Evolutionary conservation across 495 filamentous ascomycete genomes (phyloP), one percentile per base, ranked within the genome.

Genomic region (Thermothielavioides terrestris): DNA sequence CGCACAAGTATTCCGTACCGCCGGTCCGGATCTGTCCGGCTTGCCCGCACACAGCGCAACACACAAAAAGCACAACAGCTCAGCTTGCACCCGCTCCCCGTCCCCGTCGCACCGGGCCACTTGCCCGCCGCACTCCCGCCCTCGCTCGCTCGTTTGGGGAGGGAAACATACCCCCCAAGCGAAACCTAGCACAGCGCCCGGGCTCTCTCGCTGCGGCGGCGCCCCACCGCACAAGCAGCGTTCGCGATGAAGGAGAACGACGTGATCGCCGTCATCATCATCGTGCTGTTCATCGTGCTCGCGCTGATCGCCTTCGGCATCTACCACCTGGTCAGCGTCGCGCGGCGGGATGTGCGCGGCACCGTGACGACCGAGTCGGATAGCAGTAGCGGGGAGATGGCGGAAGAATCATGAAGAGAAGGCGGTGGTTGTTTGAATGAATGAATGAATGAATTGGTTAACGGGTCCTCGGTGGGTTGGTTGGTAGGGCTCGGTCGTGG

Each of bases 261-360:
- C 69, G 77, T 82, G 62, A 85, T 89, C 67, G 85, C 84, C 27
- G 77, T 89, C 64, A 89, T 89, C 68, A 82, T 89, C 67, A 87
- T 89, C 68, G 57, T 88, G 34, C 77, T 89, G 52, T 88, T 88
- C 68, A 64, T 88, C 64, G 63, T 88, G 38, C 78, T 89, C 22
- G 82, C 81, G 35, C 67, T 80, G 51, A 81, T 83, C 53, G 83
- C 77, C 34, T 85, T 83, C 60, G 77, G 74, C 46, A 87, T 88
- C 70, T 88, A 81, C 62, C 65, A 67, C 41, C 66, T 81, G 21
- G 75, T 78, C 55, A 69, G 64, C 56, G 53, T 76, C 4, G 75
- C 75, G 25, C 55, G 75, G 14, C 56, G 61, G 14, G 64, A 70
- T 50, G 68, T 69, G 42, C 53, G 40, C 46, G 62, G 59, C 39